Evolutionary conservation across 2,329 filamentous ascomycete genomes (phyloP), one percentile per base, ranked within the genome.

Genomic region (Microdochium nivale): DNA sequence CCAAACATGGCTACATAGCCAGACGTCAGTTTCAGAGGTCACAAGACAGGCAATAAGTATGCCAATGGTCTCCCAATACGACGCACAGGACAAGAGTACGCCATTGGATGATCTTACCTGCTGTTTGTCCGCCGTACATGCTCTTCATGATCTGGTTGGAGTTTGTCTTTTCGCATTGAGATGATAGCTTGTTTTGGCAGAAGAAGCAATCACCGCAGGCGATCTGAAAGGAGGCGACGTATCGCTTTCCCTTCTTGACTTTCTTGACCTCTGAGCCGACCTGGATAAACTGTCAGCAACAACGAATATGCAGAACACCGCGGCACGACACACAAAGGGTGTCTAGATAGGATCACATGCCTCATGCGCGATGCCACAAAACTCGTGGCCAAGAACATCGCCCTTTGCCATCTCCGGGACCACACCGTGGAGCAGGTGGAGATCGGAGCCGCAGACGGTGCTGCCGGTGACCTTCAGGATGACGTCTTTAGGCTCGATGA

Each of bases 221-320:
- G 62, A 95, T 94, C 66, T 94, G 89, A 73, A 95, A 95, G 10
- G 84, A 87, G 0, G 87, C 89, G 1, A 95, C 90, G 21, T 94
- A 90, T 27, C 90, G 75, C 58, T 83, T 78, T 14, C 84, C 86
- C 8, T 73, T 67, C 54, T 81, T 68, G 48, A 84, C 65, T 2
- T 76, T 77, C 49, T 67, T 78, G 2, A 82, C 75, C 0, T 56
- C 72, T 0, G 78, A 65, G 0, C 86, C 86, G 1, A 84, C 70
- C 48, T 75, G 27, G 27, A 30, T 5, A 5, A 5, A 11, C 27
- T 5, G 27, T 30, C 27, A 30, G 27, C 27, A 30, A 30, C 27
- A 30, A n/a, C n/a, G n/a, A n/a, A n/a, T n/a, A n/a, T n/a, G n/a
- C n/a, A n/a, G n/a, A n/a, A 30, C 27, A 11, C 27, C 27, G 11